These are phyloP conservation scores for Candida oleophila DNA, from an alignment of 805 yeast species.

Conservation along the genomic window DNA sequence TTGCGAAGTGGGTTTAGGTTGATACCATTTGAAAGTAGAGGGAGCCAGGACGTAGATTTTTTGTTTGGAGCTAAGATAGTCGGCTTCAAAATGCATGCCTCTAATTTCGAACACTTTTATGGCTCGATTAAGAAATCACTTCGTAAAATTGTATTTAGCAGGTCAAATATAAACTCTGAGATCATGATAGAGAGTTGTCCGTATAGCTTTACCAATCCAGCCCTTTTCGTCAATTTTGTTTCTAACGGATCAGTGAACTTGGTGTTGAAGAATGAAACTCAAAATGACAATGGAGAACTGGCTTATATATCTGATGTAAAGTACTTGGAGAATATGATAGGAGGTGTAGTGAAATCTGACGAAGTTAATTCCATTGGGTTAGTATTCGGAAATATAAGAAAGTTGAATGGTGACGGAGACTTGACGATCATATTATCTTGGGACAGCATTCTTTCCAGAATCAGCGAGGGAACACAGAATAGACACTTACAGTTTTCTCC, in stretches of 20 bases:
- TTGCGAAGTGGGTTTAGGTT: conserved; percentile 20
- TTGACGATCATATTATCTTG: conserved; percentile 32
- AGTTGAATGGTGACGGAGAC: conserved; percentile 47
- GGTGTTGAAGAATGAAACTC: conserved; percentile 13
- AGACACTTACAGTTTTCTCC: not conserved
- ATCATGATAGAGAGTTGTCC: conserved; percentile 22
- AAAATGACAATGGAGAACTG: conserved; percentile 8
- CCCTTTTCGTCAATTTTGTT: conserved; percentile 24
- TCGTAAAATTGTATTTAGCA: conserved; percentile 3
- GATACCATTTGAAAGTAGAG: conserved; percentile 17
- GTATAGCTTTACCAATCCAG: conserved; percentile 30
- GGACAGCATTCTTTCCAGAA: conserved; percentile 14
- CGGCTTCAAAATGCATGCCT: not conserved
- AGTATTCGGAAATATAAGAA: conserved; percentile 36
- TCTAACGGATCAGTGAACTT: conserved; percentile 26
- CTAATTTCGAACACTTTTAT: not conserved
- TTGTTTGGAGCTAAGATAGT: not conserved
- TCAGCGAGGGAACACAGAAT: not conserved
- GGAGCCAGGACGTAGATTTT: conserved; percentile 6
- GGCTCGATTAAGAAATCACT: not conserved
- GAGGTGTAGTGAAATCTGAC: conserved; percentile 29
- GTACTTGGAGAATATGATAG: conserved; percentile 47
- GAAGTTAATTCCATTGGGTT: conserved; percentile 27
- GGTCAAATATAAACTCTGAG: not conserved
- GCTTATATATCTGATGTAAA: conserved; percentile 36